Base-by-base conservation (phyloP, 176 grass and related monocot genomes). In the sorghum (Sorghum bicolor) region DNA sequence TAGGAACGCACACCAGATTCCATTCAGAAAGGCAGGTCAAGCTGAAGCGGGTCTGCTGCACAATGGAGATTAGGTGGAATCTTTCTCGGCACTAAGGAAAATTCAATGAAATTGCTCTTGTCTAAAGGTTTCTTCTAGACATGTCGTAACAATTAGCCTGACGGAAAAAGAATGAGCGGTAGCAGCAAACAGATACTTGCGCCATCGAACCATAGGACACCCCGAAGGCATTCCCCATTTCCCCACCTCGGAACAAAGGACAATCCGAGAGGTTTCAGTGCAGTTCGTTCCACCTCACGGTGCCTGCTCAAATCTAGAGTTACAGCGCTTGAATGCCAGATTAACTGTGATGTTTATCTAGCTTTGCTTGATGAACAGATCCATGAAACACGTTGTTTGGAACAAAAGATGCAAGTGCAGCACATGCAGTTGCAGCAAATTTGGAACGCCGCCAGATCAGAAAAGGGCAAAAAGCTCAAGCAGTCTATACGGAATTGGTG, bases 61-160 rank as follows among this genome's bases (percentile, higher is more conserved):
- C 20, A 39, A 26, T 14, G 17, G 57, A 38, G 34, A 38, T 20
- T 12, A 14, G 16, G 13, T 33, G 36, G 40, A 48, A 38, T 40
- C 76, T 9, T 78, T 8, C 57, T 29, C 39, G 33, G 16, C 16
- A 12, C 3, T 5, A 20, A 2, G 10, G 52, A 26, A 58, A n/a
- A 77, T 25, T 38, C 52, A 40, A 13, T 39, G 71, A 48, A 73
- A 31, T 30, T 48, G 26, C 70, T 48, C 39, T 16, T 0, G 24
- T 73, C 40, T 47, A 45, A 44, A 48, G 71, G 43, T 50, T 73
- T 74, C 71, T 73, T 74, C 71, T 50, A 74, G 71, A 48, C 70
- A 20, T 20, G 43, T 29, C 71, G 45, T 20, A 29, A 10, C 70
- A 30, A 10, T 45, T 71, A 62, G 0, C 58, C 22, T 57, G 53